A percentile compares a stretch with the other conserved stretches of the same genome.
Evolutionary conservation across 2,329 filamentous ascomycete species (phyloP).

Genomic region (Akanthomyces dipterigenus): DNA sequence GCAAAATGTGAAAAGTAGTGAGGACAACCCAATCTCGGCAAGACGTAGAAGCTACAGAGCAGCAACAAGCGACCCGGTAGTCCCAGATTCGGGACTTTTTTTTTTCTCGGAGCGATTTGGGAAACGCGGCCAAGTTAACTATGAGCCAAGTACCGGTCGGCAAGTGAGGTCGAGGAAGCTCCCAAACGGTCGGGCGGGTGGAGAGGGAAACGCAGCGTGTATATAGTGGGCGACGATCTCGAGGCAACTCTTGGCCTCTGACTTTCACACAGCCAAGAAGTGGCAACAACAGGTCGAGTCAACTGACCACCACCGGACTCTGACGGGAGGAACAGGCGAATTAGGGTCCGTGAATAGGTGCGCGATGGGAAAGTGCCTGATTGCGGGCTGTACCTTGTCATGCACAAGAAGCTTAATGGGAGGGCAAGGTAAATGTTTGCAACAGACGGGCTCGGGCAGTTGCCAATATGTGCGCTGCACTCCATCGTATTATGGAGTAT

Average conservation of each 20-base stretch:
- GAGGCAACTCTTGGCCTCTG: slow-evolving; percentile 3
- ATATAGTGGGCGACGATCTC: slow-evolving; percentile 12
- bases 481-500: slow-evolving; percentile 12
- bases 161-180: neutral
- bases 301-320: neutral
- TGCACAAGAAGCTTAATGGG: slow-evolving; percentile 8
- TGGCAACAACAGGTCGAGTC: neutral
- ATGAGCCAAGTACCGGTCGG: neutral
- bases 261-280: neutral
- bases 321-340: neutral
- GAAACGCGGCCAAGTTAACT: neutral
- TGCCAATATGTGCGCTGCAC: slow-evolving; percentile 4
- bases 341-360: neutral
- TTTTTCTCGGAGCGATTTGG: neutral
- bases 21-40: neutral
- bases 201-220: slow-evolving; percentile 4
- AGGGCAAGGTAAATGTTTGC: slow-evolving; percentile 5
- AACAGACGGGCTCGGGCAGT: slow-evolving; percentile 2
- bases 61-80: neutral
- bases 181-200: neutral
- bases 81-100: neutral
- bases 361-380: neutral
- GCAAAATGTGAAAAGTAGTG: neutral
- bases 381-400: slow-evolving; percentile 7
- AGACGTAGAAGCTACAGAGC: neutral